Conservation (phyloP, 768 basidiomycete species). For the Phallus indusiatus region DNA sequence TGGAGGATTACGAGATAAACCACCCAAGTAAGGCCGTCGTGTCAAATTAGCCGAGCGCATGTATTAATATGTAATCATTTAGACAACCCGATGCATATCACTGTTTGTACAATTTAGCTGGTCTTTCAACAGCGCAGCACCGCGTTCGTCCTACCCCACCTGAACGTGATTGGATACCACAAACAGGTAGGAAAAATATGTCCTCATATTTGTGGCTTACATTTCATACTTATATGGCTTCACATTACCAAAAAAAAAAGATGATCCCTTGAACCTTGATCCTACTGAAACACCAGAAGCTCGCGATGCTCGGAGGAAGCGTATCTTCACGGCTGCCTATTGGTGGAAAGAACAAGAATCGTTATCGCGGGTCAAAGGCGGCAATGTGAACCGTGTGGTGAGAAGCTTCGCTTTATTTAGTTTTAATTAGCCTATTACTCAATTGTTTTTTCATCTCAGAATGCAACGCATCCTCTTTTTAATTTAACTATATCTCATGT, state of each 20-base stretch:
- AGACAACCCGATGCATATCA: constrained; percentile 94
- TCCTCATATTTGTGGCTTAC: too few species aligned
- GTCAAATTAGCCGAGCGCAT: background rate
- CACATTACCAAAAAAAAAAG: too few species aligned
- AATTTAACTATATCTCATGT: constrained; percentile 64
- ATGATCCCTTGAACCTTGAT: constrained; percentile 6
- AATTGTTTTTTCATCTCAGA: constrained; percentile 34
- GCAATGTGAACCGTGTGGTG: constrained; percentile 53
- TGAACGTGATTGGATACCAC: constrained; percentile 9
- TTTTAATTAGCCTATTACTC: background rate
- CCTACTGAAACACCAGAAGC: constrained; percentile 18
- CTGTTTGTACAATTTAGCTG: constrained; percentile 86
- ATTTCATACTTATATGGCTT: too few species aligned
- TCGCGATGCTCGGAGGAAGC: constrained; percentile 27
- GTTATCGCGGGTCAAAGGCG: constrained; percentile 45
- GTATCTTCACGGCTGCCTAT: constrained; percentile 45
- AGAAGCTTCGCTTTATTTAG: constrained; percentile 17
- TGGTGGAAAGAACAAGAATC: constrained; percentile 59
- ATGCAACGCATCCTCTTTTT: constrained; percentile 74
- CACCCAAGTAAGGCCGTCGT: constrained; percentile 61
- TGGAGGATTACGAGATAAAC: constrained; percentile 91
- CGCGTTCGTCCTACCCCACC: constrained; percentile 37
- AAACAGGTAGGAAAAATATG: constrained; percentile 1
- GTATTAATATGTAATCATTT: background rate
- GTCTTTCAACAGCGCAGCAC: constrained; percentile 85